Percentiles rank a stretch among this genome's conserved stretches.
phyloP scores from a whole-genome alignment of 805 yeast species.

The Saccharomycopsis javanensis region DNA sequence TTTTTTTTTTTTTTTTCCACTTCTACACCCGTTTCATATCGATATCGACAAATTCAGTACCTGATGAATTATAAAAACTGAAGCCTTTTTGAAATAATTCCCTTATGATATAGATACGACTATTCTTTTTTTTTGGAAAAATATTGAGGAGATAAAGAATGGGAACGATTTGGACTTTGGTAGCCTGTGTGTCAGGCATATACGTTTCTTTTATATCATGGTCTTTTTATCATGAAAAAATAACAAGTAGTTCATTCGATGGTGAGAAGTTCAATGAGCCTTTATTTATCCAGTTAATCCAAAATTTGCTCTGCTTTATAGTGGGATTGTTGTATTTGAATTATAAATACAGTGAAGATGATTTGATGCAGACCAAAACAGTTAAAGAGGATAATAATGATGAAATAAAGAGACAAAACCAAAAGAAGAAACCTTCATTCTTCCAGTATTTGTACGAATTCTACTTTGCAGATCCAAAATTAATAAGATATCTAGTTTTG shows the following conservation, averaged over 20 bases:
- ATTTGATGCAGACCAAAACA: constrained; percentile 13
- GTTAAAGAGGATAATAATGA: not conserved
- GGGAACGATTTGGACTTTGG: constrained; percentile 4
- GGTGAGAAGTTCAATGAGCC: constrained; percentile 66
- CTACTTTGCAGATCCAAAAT: constrained; percentile 22
- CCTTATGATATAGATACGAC: too few relatives aligned
- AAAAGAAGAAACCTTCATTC: not conserved
- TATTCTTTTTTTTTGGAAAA: too few relatives aligned
- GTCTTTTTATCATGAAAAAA: constrained; percentile 87
- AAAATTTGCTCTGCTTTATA: constrained; percentile 60
- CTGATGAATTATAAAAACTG: too few relatives aligned
- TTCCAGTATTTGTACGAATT: constrained; percentile 24
- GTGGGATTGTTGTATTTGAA: constrained; percentile 55
- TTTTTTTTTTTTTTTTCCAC: too few relatives aligned
- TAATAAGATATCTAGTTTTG: constrained; percentile 33
- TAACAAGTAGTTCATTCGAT: constrained; percentile 53
- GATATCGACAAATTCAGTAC: too few relatives aligned
- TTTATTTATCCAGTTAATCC: constrained; percentile 64
- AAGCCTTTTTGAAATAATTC: too few relatives aligned
- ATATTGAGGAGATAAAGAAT: not conserved
- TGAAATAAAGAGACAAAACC: not conserved
- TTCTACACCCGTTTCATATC: too few relatives aligned
- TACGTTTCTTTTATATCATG: constrained; percentile 82
- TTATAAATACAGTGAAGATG: constrained; percentile 21
- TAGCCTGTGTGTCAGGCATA: constrained; percentile 41